phyloP scores from a whole-genome alignment of 371 early-diverging fungal species.

The Syncephalastrum racemosum region DNA sequence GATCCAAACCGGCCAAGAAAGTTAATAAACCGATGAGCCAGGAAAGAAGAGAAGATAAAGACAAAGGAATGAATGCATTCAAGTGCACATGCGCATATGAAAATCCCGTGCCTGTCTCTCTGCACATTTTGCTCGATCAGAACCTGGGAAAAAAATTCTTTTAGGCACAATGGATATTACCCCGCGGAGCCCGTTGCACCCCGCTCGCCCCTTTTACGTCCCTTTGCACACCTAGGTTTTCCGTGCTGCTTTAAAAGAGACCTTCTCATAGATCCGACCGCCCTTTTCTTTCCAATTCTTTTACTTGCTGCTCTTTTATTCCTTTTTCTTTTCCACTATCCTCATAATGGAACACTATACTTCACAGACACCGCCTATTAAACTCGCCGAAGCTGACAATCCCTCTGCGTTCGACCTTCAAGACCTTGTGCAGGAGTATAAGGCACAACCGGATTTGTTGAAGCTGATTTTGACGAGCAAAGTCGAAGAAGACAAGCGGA shows the following conservation, averaged over 20 bases:
- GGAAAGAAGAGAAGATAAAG: background rate
- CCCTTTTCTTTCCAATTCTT: conserved; percentile 1
- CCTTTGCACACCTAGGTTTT: background rate
- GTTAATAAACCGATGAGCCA: background rate
- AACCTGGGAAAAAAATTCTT: too few species aligned
- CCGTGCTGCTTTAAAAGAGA: background rate
- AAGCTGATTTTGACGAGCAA: conserved; percentile 63
- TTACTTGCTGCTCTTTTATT: background rate
- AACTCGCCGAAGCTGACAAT: background rate
- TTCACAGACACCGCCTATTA: background rate
- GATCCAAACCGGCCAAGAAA: too few species aligned
- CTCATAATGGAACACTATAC: background rate
- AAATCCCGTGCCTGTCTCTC: too few species aligned
- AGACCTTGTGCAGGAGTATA: conserved; percentile 56
- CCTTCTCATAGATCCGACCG: background rate
- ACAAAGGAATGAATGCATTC: background rate
- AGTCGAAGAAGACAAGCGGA: conserved; percentile 66
- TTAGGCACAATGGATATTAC: too few species aligned
- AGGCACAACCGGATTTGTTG: conserved; percentile 61
- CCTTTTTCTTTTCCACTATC: too few species aligned
- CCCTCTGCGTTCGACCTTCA: conserved; percentile 44
- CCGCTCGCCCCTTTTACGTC: too few species aligned
- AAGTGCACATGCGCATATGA: too few species aligned
- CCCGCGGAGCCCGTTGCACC: too few species aligned
- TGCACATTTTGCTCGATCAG: too few species aligned